Evolutionary conservation across 2,329 filamentous ascomycete species (phyloP).

Genomic region (Hypocrella siamensis): DNA sequence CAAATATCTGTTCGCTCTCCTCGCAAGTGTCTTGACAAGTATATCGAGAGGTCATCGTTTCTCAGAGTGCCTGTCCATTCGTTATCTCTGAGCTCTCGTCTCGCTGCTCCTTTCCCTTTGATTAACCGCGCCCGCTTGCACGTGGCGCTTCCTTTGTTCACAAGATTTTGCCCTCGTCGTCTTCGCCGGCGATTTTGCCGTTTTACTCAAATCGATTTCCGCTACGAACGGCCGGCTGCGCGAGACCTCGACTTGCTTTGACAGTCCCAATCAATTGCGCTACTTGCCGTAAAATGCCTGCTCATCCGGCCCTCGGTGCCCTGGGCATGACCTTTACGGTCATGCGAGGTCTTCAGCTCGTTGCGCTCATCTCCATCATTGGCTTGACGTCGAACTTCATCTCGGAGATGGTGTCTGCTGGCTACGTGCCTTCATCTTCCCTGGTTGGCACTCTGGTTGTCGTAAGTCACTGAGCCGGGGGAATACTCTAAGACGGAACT

Average conservation of each 20-base stretch:
- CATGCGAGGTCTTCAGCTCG: conserved; percentile 53
- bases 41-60: too few relatives aligned
- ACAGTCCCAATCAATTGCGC: conserved; percentile 17
- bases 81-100: too few relatives aligned
- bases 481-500: background rate
- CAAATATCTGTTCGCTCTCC: too few relatives aligned
- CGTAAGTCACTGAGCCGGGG: conserved; percentile 36
- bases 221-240: conserved; percentile 22
- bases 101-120: too few relatives aligned
- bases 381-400: conserved; percentile 76
- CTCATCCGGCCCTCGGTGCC: conserved; percentile 45
- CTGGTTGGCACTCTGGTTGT: conserved; percentile 66
- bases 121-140: too few relatives aligned
- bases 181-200: conserved; percentile 17
- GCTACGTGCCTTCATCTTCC: conserved; percentile 51
- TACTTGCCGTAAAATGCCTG: conserved; percentile 23
- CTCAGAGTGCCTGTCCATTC: too few relatives aligned
- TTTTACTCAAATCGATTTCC: conserved; percentile 25
- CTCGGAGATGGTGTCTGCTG: conserved; percentile 51
- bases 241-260: conserved; percentile 26
- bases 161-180: conserved; percentile 18
- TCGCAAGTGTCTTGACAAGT: too few relatives aligned
- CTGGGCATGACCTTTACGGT: conserved; percentile 66
- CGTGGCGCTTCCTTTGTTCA: too few relatives aligned
- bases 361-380: conserved; percentile 61